These are phyloP conservation scores for Rhodotorula babjevae DNA, from an alignment of 768 basidiomycete species.

Conservation along the genomic window DNA sequence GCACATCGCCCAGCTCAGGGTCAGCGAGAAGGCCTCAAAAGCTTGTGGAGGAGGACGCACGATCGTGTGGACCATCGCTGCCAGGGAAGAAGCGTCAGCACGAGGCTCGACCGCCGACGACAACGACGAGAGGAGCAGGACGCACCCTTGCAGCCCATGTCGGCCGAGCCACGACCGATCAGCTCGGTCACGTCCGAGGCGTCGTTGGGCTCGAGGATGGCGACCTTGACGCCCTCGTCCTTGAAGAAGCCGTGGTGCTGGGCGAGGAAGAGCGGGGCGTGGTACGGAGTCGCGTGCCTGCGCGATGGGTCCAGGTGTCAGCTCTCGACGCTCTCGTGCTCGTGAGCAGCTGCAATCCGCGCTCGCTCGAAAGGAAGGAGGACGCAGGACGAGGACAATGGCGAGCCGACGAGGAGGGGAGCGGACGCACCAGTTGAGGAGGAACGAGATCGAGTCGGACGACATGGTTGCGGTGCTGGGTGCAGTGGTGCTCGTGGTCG, in stretches of 20 bases:
- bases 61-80: constrained; percentile 42
- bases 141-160: constrained; percentile 38
- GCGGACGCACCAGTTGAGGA: constrained; percentile 24
- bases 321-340: background rate
- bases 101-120: background rate
- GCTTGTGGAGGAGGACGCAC: background rate
- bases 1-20: too few relatives aligned
- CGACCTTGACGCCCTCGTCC: constrained; percentile 40
- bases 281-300: constrained; percentile 40
- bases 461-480: too few relatives aligned
- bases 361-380: too few relatives aligned
- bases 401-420: background rate
- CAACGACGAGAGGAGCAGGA: too few relatives aligned
- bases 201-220: constrained; percentile 35
- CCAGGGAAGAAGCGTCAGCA: background rate
- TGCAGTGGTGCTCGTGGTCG: too few relatives aligned
- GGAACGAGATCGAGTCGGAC: constrained; percentile 16
- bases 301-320: background rate
- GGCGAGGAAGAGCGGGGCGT: constrained; percentile 41
- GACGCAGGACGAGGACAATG: too few relatives aligned
- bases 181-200: constrained; percentile 40
- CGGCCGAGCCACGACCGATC: constrained; percentile 28
- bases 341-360: too few relatives aligned
- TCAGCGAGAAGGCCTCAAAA: too few relatives aligned
- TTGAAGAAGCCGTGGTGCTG: constrained; percentile 39